These are phyloP conservation scores for Penicillium nordicum DNA, from an alignment of 2,329 filamentous ascomycete species.

Conservation along the genomic window DNA sequence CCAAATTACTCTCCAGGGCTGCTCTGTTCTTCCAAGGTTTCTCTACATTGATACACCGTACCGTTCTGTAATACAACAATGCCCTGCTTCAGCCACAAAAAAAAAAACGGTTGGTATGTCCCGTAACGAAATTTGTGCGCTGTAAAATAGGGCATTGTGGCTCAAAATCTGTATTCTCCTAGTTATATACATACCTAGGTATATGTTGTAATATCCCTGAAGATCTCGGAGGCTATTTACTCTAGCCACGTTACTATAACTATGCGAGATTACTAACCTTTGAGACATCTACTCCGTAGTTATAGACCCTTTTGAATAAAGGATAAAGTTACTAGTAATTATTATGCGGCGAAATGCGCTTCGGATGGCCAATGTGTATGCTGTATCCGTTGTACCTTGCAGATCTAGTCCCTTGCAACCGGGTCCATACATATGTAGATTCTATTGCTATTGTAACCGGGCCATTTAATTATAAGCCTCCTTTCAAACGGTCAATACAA, in stretches of 20 bases:
- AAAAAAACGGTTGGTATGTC: not conserved
- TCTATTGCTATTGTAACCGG: not conserved
- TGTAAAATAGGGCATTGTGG: not conserved
- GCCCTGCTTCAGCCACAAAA: not conserved
- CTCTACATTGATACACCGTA: not conserved
- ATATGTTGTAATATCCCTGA: not conserved
- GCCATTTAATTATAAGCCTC: not conserved
- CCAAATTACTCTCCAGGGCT: not conserved
- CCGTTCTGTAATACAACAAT: not conserved
- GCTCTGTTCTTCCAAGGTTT: not conserved
- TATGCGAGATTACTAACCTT: not conserved
- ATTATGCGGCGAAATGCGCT: not conserved
- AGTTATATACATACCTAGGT: too few species aligned
- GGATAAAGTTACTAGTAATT: not conserved
- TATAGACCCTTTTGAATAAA: not conserved
- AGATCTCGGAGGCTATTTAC: not conserved
- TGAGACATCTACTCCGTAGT: not conserved
- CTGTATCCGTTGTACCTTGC: conserved; percentile 5
- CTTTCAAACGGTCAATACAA: not conserved
- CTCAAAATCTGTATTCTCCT: not conserved
- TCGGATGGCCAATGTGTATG: not conserved
- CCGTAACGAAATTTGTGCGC: not conserved
- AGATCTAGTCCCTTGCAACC: conserved; percentile 6
- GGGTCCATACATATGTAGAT: too few species aligned
- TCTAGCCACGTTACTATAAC: not conserved